A percentile compares a stretch with the other conserved stretches of the same genome.
These are phyloP conservation scores for Aspergillus sp. DNA, from an alignment of 2,329 filamentous ascomycete species.

Conservation along the genomic window DNA sequence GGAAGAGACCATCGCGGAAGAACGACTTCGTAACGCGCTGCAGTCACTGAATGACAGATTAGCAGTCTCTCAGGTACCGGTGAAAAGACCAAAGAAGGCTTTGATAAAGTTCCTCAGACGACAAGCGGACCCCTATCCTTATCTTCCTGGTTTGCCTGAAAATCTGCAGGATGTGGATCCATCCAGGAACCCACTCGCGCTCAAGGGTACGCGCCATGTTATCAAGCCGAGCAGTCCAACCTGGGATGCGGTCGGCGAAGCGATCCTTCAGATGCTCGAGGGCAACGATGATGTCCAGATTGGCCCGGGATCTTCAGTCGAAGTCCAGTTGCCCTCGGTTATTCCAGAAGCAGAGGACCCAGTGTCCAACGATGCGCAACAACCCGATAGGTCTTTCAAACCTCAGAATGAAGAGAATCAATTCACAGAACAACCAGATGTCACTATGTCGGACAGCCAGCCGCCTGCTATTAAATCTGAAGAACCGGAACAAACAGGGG, in stretches of 20 bases:
- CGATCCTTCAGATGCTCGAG: constrained; percentile 40
- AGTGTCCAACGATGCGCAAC: constrained; percentile 9
- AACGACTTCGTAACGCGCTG: constrained; percentile 44
- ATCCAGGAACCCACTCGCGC: constrained; percentile 27
- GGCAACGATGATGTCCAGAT: constrained; percentile 21
- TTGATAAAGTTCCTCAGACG: constrained; percentile 46
- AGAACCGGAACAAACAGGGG: constrained; percentile 4
- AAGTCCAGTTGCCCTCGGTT: constrained; percentile 32
- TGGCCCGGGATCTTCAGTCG: constrained; percentile 34
- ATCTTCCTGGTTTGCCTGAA: constrained; percentile 31
- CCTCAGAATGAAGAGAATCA: constrained; percentile 3
- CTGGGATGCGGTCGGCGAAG: constrained; percentile 44
- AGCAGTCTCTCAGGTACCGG: constrained; percentile 45
- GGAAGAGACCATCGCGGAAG: constrained; percentile 47
- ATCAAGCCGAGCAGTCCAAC: constrained; percentile 26
- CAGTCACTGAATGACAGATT: constrained; percentile 47
- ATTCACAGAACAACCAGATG: constrained; percentile 8
- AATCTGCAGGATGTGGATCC: constrained; percentile 22
- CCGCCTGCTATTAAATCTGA: constrained; percentile 10
- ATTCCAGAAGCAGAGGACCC: constrained; percentile 16
- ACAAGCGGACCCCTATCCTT: constrained; percentile 47
- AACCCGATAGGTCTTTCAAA: constrained; percentile 9
- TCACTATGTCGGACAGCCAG: constrained; percentile 4
- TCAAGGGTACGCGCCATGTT: constrained; percentile 32
- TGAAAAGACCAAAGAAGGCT: constrained; percentile 44